Percentiles rank a stretch among this genome's conserved stretches.
Evolutionary conservation across 352 stramenopile species (phyloP).

Genomic region (Phytophthora tentaculata): DNA sequence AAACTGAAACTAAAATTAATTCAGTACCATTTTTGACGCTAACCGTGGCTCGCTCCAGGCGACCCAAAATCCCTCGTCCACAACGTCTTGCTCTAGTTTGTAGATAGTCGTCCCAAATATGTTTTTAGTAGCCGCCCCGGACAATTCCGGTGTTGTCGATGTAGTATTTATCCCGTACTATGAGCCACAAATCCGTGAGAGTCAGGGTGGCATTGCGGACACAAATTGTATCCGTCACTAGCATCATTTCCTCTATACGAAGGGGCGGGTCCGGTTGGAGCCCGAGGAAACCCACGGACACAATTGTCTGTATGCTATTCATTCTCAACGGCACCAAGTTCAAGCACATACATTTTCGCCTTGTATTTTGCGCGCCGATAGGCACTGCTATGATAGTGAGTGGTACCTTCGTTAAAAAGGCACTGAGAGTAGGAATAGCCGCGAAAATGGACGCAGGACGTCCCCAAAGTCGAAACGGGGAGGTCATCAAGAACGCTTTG

Average conservation of each 20-base stretch:
- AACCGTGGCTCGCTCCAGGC: background rate
- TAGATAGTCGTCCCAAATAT: conserved; percentile 1
- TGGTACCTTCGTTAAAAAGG: background rate
- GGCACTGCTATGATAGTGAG: too few species aligned
- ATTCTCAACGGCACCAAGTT: background rate
- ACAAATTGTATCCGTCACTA: conserved; percentile 1
- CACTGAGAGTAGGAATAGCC: background rate
- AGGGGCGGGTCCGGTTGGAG: background rate
- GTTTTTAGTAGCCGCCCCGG: background rate
- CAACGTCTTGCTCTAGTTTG: background rate
- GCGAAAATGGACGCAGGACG: background rate
- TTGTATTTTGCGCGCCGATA: background rate
- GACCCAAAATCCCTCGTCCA: conserved; percentile 5
- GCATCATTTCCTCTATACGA: conserved; percentile 1
- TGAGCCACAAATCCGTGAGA: background rate
- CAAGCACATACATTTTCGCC: background rate
- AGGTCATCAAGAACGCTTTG: background rate
- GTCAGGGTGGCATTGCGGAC: conserved; percentile 2
- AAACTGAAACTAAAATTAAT: too few species aligned
- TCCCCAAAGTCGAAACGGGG: too few species aligned
- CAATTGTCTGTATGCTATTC: background rate
- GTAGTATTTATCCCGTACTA: background rate
- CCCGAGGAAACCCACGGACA: background rate
- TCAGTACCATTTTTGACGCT: too few species aligned
- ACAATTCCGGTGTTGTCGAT: background rate